Conservation (phyloP, 2,329 filamentous ascomycete genomes). For the Knufia fluminis region DNA sequence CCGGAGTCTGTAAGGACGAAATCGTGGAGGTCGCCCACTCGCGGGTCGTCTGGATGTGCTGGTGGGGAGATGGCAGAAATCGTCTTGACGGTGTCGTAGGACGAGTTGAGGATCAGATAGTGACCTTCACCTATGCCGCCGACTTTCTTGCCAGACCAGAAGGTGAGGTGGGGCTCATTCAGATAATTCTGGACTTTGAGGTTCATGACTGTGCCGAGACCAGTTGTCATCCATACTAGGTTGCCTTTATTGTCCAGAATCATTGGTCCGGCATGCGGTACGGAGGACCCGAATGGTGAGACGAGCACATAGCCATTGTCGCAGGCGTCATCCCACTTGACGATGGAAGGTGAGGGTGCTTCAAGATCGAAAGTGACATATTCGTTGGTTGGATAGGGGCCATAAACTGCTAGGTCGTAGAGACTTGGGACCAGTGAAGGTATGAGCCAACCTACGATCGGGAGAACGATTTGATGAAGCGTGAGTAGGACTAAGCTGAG, state of each 20-base stretch:
- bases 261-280: slow-evolving; percentile 82
- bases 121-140: slow-evolving; percentile 39
- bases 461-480: not conserved
- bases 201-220: slow-evolving; percentile 36
- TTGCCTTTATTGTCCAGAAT: slow-evolving; percentile 51
- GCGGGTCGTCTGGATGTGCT: not conserved
- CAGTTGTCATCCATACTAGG: slow-evolving; percentile 41
- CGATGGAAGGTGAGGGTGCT: slow-evolving; percentile 21
- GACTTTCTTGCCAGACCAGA: slow-evolving; percentile 42
- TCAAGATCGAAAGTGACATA: slow-evolving; percentile 14
- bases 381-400: slow-evolving; percentile 10
- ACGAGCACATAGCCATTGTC: slow-evolving; percentile 35
- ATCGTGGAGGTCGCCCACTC: slow-evolving; percentile 17
- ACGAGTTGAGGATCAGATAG: slow-evolving; percentile 35
- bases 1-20: slow-evolving; percentile 16
- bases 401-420: slow-evolving; percentile 12
- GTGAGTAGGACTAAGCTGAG: not conserved
- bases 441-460: not conserved
- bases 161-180: slow-evolving; percentile 38
- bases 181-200: slow-evolving; percentile 38
- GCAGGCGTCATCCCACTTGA: slow-evolving; percentile 27
- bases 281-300: slow-evolving; percentile 81
- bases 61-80: slow-evolving; percentile 8
- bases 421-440: slow-evolving; percentile 1
- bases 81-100: slow-evolving; percentile 17